These are phyloP conservation scores for Golubevia pallescens DNA, from an alignment of 1,284 basidiomycete species.

Conservation along the genomic window DNA sequence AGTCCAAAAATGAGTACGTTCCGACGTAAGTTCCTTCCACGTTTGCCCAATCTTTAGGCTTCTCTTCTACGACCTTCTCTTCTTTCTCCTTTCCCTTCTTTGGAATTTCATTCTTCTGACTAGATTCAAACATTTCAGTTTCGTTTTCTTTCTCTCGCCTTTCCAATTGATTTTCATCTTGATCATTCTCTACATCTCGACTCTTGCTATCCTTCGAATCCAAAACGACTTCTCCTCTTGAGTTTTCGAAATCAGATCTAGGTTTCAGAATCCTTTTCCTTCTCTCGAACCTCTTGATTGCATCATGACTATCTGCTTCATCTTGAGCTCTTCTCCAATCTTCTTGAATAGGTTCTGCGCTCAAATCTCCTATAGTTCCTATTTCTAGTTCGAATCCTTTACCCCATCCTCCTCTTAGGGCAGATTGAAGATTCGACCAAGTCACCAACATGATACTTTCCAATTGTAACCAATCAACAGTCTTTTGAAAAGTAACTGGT, in stretches of 20 bases:
- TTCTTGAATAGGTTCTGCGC: background rate
- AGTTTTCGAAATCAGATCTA: slow-evolving; percentile 10
- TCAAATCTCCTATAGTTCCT: background rate
- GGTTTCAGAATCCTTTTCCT: background rate
- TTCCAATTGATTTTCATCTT: background rate
- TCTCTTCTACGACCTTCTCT: slow-evolving; percentile 12
- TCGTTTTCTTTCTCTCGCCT: background rate
- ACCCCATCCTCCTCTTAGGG: slow-evolving; percentile 37
- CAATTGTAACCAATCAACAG: slow-evolving; percentile 33
- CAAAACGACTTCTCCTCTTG: slow-evolving; percentile 5
- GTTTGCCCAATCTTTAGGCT: slow-evolving; percentile 40
- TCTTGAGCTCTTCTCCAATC: background rate
- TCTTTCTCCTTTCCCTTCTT: background rate
- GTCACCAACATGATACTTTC: slow-evolving; percentile 46
- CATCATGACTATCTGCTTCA: background rate
- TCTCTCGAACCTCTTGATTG: slow-evolving; percentile 1
- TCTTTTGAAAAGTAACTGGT: slow-evolving; percentile 15
- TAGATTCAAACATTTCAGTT: background rate
- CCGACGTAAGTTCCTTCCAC: slow-evolving; percentile 34
- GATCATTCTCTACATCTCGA: too few species aligned
- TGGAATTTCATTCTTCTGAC: background rate
- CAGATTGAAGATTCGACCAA: slow-evolving; percentile 36
- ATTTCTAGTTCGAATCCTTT: slow-evolving; percentile 29
- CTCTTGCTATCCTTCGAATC: background rate
- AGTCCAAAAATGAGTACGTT: slow-evolving; percentile 25